Evolutionary conservation across 257 asterid species (phyloP).

Genomic region (Penstemon eatonii): DNA sequence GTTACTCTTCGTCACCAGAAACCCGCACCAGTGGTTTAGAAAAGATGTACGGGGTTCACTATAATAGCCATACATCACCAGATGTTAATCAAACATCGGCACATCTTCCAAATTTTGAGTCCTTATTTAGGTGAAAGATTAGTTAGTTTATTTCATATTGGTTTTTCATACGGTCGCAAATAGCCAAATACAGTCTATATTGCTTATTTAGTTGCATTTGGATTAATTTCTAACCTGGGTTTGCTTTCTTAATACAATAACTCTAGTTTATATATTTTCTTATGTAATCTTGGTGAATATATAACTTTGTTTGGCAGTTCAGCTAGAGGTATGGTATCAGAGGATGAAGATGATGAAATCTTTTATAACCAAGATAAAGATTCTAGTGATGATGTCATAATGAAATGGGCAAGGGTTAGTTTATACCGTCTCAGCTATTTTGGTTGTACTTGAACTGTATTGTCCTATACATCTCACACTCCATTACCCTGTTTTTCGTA

Average conservation of each 20-base stretch:
- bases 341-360: constrained; percentile 55
- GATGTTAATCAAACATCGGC: constrained; percentile 40
- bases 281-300: constrained; percentile 20
- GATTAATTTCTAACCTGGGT: constrained; percentile 25
- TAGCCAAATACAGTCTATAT: constrained; percentile 6
- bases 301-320: constrained; percentile 67
- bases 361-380: constrained; percentile 44
- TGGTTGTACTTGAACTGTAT: constrained; percentile 22
- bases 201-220: constrained; percentile 12
- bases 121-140: constrained; percentile 70
- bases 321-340: constrained; percentile 59
- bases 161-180: constrained; percentile 5
- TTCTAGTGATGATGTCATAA: constrained; percentile 47
- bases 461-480: constrained; percentile 19
- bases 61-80: constrained; percentile 39
- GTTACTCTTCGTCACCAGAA: constrained; percentile 49
- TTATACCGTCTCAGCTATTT: constrained; percentile 16
- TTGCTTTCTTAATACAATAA: constrained; percentile 15
- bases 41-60: constrained; percentile 26
- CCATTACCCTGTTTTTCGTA: constrained; percentile 26
- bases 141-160: constrained; percentile 26
- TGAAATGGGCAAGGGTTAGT: constrained; percentile 86
- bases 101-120: constrained; percentile 53
- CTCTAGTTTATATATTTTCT: constrained; percentile 7
- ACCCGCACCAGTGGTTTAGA: constrained; percentile 36